These are phyloP conservation scores for Fusarium fracticaudum DNA, from an alignment of 2,329 filamentous ascomycete species.

Conservation along the genomic window DNA sequence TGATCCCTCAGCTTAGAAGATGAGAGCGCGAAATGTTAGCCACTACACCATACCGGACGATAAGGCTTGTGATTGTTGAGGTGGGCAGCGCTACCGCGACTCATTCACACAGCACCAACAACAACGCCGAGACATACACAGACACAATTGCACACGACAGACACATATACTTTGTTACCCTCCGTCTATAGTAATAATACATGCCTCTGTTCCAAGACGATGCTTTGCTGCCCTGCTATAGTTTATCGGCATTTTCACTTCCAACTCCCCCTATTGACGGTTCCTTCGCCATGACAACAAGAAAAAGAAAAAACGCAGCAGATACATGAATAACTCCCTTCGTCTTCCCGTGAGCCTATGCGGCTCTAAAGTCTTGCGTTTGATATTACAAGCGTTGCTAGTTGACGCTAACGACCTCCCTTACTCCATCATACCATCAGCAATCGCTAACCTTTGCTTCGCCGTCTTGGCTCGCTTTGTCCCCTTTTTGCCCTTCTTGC, in stretches of 20 bases:
- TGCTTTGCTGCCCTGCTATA: conserved; percentile 16
- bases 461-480: conserved; percentile 69
- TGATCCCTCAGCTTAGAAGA: conserved; percentile 28
- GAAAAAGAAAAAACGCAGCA: conserved; percentile 9
- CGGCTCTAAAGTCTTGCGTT: conserved; percentile 21
- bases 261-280: conserved; percentile 34
- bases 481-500: conserved; percentile 67
- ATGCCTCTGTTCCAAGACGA: conserved; percentile 20
- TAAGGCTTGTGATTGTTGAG: background rate
- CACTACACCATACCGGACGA: conserved; percentile 47
- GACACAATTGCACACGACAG: background rate
- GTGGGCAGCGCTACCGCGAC: conserved; percentile 6
- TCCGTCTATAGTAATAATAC: conserved; percentile 45
- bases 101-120: background rate
- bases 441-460: conserved; percentile 74
- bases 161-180: conserved; percentile 12
- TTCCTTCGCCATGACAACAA: conserved; percentile 14
- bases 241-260: conserved; percentile 33
- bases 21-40: conserved; percentile 48
- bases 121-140: background rate
- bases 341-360: conserved; percentile 20
- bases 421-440: conserved; percentile 62
- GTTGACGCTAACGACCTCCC: conserved; percentile 9
- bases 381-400: conserved; percentile 38
- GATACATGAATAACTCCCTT: conserved; percentile 33